phyloP scores from a whole-genome alignment of 2,329 filamentous ascomycete species.

The Parastagonospora avenae region DNA sequence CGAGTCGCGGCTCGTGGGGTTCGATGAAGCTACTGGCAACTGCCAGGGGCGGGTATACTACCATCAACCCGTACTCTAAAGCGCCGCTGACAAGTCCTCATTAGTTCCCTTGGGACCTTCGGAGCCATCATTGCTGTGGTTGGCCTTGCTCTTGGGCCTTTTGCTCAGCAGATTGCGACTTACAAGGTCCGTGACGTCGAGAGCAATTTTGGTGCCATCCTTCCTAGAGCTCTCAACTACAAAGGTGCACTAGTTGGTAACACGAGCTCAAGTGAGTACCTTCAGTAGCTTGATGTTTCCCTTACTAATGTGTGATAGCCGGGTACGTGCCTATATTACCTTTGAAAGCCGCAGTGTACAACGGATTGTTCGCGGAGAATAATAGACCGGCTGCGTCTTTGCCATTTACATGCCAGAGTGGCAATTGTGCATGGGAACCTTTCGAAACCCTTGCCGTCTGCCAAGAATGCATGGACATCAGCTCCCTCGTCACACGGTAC shows the following conservation, averaged over 20 bases:
- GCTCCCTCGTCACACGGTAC: constrained; percentile 11
- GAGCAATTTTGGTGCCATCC: constrained; percentile 11
- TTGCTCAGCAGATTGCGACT: constrained; percentile 17
- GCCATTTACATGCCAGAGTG: constrained; percentile 13
- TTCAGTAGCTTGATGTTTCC: neutral
- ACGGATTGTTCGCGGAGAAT: constrained; percentile 18
- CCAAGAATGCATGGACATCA: constrained; percentile 17
- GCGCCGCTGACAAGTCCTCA: constrained; percentile 2
- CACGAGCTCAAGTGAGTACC: constrained; percentile 16
- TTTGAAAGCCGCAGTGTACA: constrained; percentile 17
- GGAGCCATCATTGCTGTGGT: constrained; percentile 14
- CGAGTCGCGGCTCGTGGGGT: constrained; percentile 18
- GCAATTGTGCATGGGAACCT: constrained; percentile 14
- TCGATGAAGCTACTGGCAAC: constrained; percentile 10
- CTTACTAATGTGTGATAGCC: constrained; percentile 4
- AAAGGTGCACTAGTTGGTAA: constrained; percentile 11
- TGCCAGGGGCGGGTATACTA: constrained; percentile 13
- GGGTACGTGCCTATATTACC: constrained; percentile 18
- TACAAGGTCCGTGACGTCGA: constrained; percentile 16
- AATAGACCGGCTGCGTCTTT: constrained; percentile 17
- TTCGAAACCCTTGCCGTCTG: constrained; percentile 16
- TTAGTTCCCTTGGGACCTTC: constrained; percentile 14
- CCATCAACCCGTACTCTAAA: neutral
- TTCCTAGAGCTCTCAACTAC: constrained; percentile 16
- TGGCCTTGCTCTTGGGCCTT: constrained; percentile 14